phyloP scores from a whole-genome alignment of 2,329 filamentous ascomycete species.

The Podosphaera xanthii region DNA sequence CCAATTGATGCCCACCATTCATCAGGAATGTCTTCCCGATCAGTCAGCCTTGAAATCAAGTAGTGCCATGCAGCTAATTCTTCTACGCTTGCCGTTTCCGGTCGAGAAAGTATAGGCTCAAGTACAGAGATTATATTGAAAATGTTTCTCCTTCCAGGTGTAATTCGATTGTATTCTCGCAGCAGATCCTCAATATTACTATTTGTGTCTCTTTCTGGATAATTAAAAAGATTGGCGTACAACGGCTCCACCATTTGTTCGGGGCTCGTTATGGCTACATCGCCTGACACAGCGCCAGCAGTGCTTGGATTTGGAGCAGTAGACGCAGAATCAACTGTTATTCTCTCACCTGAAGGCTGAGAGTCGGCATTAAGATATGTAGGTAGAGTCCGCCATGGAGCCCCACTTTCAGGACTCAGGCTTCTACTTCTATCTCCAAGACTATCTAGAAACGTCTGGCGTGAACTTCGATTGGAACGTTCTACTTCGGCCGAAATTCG shows the following conservation, averaged over 20 bases:
- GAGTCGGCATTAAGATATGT: slow-evolving; percentile 64
- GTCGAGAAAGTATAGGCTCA: not conserved
- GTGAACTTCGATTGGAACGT: slow-evolving; percentile 6
- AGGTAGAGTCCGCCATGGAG: slow-evolving; percentile 58
- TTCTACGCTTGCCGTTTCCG: slow-evolving; percentile 9
- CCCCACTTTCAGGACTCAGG: slow-evolving; percentile 42
- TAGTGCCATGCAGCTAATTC: slow-evolving; percentile 41
- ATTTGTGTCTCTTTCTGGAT: not conserved
- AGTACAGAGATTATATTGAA: not conserved
- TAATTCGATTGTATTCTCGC: slow-evolving; percentile 11
- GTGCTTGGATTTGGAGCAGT: slow-evolving; percentile 11
- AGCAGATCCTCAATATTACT: slow-evolving; percentile 10
- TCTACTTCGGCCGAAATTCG: slow-evolving; percentile 6
- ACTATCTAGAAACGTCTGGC: slow-evolving; percentile 31
- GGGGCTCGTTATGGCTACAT: slow-evolving; percentile 12
- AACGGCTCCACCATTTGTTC: slow-evolving; percentile 6
- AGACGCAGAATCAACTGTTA: slow-evolving; percentile 39
- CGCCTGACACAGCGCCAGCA: slow-evolving; percentile 10
- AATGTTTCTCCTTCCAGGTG: not conserved
- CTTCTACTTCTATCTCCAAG: slow-evolving; percentile 70
- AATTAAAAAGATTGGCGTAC: slow-evolving; percentile 2
- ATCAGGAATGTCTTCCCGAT: slow-evolving; percentile 54
- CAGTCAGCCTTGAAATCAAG: slow-evolving; percentile 46
- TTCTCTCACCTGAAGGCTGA: slow-evolving; percentile 55
- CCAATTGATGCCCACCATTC: slow-evolving; percentile 60